Evolutionary conservation across 2,329 filamentous ascomycete genomes (phyloP).

Genomic region (Microsporum canis): DNA sequence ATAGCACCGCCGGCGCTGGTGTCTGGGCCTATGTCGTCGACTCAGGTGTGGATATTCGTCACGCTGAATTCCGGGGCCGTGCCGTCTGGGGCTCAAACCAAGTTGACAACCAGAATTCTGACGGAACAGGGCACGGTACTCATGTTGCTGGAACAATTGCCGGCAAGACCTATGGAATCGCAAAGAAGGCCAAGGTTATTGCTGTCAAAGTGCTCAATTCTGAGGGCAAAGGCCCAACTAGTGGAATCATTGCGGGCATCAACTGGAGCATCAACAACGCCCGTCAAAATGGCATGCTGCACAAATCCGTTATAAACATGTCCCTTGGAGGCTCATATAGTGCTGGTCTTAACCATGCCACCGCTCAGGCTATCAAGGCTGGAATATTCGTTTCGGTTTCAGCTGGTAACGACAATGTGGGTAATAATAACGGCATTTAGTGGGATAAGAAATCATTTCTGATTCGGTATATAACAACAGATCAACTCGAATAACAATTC

Average conservation of each 20-base stretch:
- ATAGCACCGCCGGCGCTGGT: constrained; percentile 24
- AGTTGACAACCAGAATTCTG: constrained; percentile 13
- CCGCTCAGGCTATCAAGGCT: constrained; percentile 24
- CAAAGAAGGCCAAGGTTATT: constrained; percentile 28
- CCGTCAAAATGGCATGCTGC: constrained; percentile 19
- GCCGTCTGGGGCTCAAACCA: constrained; percentile 26
- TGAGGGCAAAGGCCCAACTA: constrained; percentile 33
- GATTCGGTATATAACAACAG: not conserved
- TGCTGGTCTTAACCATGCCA: constrained; percentile 29
- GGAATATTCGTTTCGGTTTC: constrained; percentile 33
- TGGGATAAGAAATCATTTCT: constrained; percentile 8
- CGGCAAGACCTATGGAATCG: constrained; percentile 25
- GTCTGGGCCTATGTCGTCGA: constrained; percentile 29
- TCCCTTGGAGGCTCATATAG: constrained; percentile 27
- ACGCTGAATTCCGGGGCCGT: constrained; percentile 28
- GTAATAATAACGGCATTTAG: not conserved
- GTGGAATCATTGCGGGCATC: constrained; percentile 42
- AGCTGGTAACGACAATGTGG: constrained; percentile 29
- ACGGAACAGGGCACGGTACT: constrained; percentile 28
- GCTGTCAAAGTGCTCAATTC: constrained; percentile 42
- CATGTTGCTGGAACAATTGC: constrained; percentile 29
- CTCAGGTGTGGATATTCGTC: constrained; percentile 25
- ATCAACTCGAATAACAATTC: constrained; percentile 22
- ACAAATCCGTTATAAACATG: constrained; percentile 26
- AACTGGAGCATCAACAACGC: constrained; percentile 27